These are phyloP conservation scores for Arachis stenosperma DNA, from an alignment of 306 rosid genomes.

Conservation along the genomic window DNA sequence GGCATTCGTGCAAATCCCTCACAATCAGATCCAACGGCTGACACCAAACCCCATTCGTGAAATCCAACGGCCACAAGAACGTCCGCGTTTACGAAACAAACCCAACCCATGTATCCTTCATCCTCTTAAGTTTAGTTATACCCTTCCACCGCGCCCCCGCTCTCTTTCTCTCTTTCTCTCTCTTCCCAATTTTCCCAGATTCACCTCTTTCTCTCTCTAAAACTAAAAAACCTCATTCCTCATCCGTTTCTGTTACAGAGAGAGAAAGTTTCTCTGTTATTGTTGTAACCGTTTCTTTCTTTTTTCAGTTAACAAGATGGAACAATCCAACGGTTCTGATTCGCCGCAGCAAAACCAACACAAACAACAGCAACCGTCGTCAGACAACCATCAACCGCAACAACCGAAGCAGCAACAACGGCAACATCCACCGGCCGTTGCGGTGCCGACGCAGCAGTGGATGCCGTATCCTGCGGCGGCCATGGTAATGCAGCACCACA, in stretches of 20 bases:
- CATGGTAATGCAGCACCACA: constrained; percentile 73
- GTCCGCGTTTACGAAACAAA: constrained; percentile 60
- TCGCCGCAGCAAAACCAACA: constrained; percentile 35
- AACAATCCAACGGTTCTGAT: constrained; percentile 82
- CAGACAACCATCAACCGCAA: constrained; percentile 30
- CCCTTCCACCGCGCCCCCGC: constrained; percentile 52
- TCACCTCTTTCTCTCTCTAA: constrained; percentile 28
- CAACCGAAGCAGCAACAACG: constrained; percentile 30
- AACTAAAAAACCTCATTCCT: not conserved
- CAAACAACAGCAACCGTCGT: not conserved
- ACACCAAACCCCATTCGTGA: constrained; percentile 1
- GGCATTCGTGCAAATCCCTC: constrained; percentile 38
- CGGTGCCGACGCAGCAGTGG: constrained; percentile 64
- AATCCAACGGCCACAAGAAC: constrained; percentile 53
- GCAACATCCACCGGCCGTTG: constrained; percentile 41
- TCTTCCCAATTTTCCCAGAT: not conserved
- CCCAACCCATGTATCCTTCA: constrained; percentile 70
- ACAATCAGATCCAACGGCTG: constrained; percentile 48
- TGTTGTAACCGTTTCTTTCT: not conserved
- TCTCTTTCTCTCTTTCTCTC: constrained; percentile 21
- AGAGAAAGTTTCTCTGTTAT: not conserved
- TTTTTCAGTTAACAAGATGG: constrained; percentile 54
- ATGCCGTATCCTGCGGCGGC: constrained; percentile 85
- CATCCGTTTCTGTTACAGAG: not conserved
- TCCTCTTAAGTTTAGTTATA: constrained; percentile 50